Conservation (phyloP, 441 rosid species). For the Eruca vesicaria region DNA sequence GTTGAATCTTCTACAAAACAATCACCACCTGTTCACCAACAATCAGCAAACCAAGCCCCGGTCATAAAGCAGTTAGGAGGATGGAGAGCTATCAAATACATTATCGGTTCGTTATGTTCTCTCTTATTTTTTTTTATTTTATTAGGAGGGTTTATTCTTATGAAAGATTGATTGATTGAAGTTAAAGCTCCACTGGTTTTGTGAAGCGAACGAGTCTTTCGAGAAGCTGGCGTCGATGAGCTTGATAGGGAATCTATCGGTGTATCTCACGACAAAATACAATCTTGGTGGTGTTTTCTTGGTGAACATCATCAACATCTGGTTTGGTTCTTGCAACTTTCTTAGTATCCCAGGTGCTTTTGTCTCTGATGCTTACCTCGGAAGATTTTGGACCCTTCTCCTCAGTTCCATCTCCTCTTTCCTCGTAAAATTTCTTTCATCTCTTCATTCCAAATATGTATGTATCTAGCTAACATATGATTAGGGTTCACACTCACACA, state of each 20-base stretch:
- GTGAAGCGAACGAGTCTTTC: slow-evolving; percentile 56
- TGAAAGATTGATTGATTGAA: not conserved
- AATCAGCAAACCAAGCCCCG: not conserved
- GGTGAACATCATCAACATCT: slow-evolving; percentile 47
- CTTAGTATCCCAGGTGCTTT: slow-evolving; percentile 54
- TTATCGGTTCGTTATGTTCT: slow-evolving; percentile 32
- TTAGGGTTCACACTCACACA: not conserved
- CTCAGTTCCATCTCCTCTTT: slow-evolving; percentile 46
- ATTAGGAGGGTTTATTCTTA: not conserved
- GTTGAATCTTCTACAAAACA: slow-evolving; percentile 4
- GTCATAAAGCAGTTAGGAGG: slow-evolving; percentile 32
- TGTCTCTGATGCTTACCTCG: slow-evolving; percentile 52
- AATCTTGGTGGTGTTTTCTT: slow-evolving; percentile 46
- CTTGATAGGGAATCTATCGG: slow-evolving; percentile 43
- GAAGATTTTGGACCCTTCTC: slow-evolving; percentile 49
- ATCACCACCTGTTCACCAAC: slow-evolving; percentile 3
- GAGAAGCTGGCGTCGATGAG: slow-evolving; percentile 71
- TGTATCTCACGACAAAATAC: slow-evolving; percentile 49
- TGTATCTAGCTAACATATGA: not conserved
- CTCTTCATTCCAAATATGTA: not conserved
- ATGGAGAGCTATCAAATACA: slow-evolving; percentile 45
- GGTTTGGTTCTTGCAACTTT: slow-evolving; percentile 52
- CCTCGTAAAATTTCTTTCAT: slow-evolving; percentile 32
- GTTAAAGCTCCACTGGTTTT: not conserved
- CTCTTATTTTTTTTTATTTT: not conserved